Conservation (phyloP, 2,329 filamentous ascomycete genomes). For the Acrocalymma vagum region DNA sequence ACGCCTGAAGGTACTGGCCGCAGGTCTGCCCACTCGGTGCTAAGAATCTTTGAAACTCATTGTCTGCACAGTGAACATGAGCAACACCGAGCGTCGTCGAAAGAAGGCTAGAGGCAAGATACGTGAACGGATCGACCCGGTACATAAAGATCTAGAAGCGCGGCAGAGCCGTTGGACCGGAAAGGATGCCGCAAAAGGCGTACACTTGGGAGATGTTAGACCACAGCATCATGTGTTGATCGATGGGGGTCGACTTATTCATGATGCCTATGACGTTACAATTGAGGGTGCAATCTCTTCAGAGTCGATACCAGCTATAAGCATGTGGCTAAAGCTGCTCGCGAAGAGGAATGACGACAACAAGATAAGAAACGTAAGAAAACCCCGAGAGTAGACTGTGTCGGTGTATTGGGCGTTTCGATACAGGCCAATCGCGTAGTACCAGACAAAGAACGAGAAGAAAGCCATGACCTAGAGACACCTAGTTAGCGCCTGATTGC, state of each 20-base stretch:
- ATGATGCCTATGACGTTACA: constrained; percentile 67
- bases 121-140: constrained; percentile 71
- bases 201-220: constrained; percentile 70
- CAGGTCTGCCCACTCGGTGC: no score
- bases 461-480: constrained; percentile 70
- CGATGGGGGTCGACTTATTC: constrained; percentile 54
- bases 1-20: no score
- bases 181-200: no score
- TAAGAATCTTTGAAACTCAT: no score
- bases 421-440: constrained; percentile 80
- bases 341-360: constrained; percentile 77
- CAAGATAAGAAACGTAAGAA: constrained; percentile 77
- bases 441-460: constrained; percentile 78
- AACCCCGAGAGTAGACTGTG: constrained; percentile 71
- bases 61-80: no score
- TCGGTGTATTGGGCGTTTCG: constrained; percentile 68
- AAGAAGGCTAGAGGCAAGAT: constrained; percentile 59
- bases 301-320: constrained; percentile 72
- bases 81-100: no score
- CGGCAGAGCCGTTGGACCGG: constrained; percentile 64
- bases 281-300: constrained; percentile 76
- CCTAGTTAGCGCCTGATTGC: no score
- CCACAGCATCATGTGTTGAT: constrained; percentile 55
- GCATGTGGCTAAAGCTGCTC: constrained; percentile 76
- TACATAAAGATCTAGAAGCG: constrained; percentile 84